Conservation (phyloP, 176 grass and related monocot genomes). For the barley (Hordeum vulgare) region DNA sequence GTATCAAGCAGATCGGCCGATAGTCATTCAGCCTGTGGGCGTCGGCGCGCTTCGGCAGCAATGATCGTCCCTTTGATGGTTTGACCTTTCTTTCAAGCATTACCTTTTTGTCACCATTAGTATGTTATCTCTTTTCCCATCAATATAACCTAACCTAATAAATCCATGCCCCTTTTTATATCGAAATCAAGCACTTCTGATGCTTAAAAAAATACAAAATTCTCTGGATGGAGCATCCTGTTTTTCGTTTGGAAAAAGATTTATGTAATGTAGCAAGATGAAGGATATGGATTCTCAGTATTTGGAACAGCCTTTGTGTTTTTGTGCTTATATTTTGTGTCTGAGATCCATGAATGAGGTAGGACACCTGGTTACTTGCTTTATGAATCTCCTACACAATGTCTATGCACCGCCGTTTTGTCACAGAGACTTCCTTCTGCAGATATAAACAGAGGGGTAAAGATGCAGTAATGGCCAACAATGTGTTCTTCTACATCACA, state of each 20-base stretch:
- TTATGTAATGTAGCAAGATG: constrained; percentile 1
- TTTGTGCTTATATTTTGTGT: constrained; percentile 7
- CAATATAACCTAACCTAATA: background rate
- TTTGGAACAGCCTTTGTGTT: background rate
- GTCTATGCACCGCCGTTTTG: background rate
- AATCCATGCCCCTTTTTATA: background rate
- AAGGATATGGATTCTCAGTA: background rate
- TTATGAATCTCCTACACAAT: background rate
- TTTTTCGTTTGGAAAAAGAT: constrained; percentile 4
- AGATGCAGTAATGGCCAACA: constrained; percentile 74
- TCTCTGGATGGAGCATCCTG: background rate
- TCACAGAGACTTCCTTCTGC: constrained; percentile 23
- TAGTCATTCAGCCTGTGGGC: no score
- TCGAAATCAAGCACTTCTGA: background rate
- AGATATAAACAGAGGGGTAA: constrained; percentile 99
- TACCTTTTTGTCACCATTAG: background rate
- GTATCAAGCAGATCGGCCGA: no score
- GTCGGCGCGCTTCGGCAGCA: no score
- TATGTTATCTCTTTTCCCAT: background rate
- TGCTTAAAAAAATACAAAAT: background rate
- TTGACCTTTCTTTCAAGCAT: background rate
- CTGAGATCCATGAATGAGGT: background rate
- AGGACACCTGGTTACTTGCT: background rate
- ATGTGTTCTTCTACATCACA: constrained; percentile 99
- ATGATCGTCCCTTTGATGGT: background rate